These are phyloP conservation scores for Candida sp. DNA, from an alignment of 1,139 yeast genomes.

Conservation along the genomic window DNA sequence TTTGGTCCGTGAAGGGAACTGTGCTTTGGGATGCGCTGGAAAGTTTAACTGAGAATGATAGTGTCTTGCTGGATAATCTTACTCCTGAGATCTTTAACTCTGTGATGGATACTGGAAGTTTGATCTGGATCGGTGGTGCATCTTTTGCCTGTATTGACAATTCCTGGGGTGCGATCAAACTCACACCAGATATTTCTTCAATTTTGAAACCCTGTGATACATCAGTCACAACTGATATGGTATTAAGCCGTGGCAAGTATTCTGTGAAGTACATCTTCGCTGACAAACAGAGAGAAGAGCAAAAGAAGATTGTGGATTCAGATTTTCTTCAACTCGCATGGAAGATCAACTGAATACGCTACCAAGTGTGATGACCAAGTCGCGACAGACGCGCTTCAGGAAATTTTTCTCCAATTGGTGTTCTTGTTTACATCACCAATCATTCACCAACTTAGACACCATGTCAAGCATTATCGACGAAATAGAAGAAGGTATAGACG, in stretches of 20 bases:
- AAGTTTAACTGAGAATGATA: conserved; percentile 14
- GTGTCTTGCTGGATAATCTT: conserved; percentile 8
- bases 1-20: conserved; percentile 24
- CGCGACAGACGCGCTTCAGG: neutral
- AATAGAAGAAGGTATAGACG: conserved; percentile 4
- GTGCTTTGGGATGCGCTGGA: conserved; percentile 8
- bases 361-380: neutral
- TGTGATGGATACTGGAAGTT: conserved; percentile 4
- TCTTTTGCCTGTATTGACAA: neutral
- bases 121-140: neutral
- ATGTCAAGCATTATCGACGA: conserved; percentile 4
- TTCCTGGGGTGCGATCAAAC: neutral
- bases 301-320: neutral
- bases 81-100: conserved; percentile 10
- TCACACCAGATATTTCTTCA: neutral
- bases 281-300: neutral
- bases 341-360: neutral
- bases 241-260: conserved; percentile 38
- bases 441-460: neutral
- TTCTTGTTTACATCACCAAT: neutral
- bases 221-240: conserved; percentile 33
- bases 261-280: conserved; percentile 38
- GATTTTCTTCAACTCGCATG: neutral
- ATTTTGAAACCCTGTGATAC: conserved; percentile 9
- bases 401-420: neutral